phyloP scores from a whole-genome alignment of 169 alveolate genomes.

The Plasmodium cynomolgi region DNA sequence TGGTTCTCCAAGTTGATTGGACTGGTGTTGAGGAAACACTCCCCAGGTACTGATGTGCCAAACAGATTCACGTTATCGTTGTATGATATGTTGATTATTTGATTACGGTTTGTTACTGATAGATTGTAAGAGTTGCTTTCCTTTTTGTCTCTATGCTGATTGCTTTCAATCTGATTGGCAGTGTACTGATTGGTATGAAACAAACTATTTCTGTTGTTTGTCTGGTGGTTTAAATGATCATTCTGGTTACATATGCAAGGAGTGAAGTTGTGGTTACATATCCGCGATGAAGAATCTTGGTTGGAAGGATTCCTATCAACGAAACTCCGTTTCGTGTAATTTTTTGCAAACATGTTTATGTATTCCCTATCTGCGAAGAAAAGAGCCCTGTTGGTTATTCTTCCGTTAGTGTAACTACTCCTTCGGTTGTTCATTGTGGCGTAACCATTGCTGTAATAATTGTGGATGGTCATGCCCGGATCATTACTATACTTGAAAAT shows the following conservation, averaged over 20 bases:
- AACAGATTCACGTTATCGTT: background rate
- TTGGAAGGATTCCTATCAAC: background rate
- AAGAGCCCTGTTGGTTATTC: background rate
- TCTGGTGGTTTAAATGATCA: background rate
- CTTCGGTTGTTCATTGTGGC: slow-evolving; percentile 2
- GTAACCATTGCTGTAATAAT: background rate
- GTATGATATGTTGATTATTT: background rate
- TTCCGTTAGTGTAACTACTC: slow-evolving; percentile 11
- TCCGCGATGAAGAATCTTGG: background rate
- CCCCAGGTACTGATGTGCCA: background rate
- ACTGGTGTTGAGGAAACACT: background rate
- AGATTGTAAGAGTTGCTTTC: background rate
- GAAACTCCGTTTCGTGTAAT: background rate
- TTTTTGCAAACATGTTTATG: slow-evolving; percentile 9
- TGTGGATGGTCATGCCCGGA: background rate
- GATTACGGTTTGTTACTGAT: background rate
- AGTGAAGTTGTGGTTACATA: background rate
- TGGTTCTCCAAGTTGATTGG: background rate
- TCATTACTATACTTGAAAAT: slow-evolving; percentile 7
- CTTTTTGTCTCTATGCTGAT: background rate
- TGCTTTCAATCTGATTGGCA: background rate
- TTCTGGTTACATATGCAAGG: background rate
- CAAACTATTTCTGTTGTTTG: background rate
- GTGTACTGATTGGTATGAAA: background rate
- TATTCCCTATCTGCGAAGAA: background rate